Evolutionary conservation across 257 asterid species (phyloP), one percentile per base, ranked within the genome.

Genomic region (Ligustrum vulgare): DNA sequence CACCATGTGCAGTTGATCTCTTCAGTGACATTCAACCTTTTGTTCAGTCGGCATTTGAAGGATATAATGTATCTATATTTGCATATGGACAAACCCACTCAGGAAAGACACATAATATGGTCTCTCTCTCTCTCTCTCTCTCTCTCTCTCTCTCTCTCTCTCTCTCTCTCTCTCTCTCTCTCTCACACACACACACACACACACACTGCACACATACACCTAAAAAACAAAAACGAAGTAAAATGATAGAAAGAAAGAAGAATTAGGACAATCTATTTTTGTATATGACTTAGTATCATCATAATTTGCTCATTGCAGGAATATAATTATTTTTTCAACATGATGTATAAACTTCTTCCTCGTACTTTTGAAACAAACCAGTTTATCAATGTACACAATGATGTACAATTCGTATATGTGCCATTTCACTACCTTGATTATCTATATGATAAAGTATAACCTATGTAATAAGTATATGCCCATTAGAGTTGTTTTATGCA

Each of bases 11-110:
- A 95, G 99, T 91, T 62, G 96, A 93, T 73, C 96, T 93, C 73
- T 95, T 95, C 79, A 82, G 87, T 71, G 97, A 93, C 86, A 79
- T 93, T 84, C 99, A 95, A 81, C 98, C 99, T 74, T 93, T 91
- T 84, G 94, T 95, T 77, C 99, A 91, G 93, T 95, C 99, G 71
- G 99, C 99, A 69, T 95, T 93, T 85, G 99, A 95, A 84, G 99
- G 98, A 67, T 91, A 87, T 84, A 95, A 95, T 82, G 96, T 90
- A 31, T 89, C 96, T 35, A 62, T 93, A 70, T 88, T 93, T 87
- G 90, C 98, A 72, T 93, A 90, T 83, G 99, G 99, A 69, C 97
- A 89, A 87, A 80, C 93, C 43, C 71, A 81, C 81, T 89, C 99
- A 22, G 99, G 99, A 72, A 95, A 95, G 89, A 89, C 99, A 6